A percentile compares a stretch with the other conserved stretches of the same genome.
Conservation (phyloP, 129 eudicot genomes). For the Flaveria bidentis region DNA sequence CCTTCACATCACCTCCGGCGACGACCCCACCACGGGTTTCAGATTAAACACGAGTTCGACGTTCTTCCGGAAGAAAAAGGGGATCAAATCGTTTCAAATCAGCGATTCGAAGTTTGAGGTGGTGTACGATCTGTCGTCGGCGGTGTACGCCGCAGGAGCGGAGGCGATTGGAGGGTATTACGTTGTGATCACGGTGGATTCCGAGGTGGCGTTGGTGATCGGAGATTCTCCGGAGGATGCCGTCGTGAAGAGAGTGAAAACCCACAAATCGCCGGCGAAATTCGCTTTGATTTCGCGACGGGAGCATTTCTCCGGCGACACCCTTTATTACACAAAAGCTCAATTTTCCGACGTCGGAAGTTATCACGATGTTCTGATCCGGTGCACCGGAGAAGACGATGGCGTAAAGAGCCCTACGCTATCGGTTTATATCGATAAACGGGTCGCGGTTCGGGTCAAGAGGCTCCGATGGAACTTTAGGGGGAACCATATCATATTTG, state of each 20-base stretch:
- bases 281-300: constrained; percentile 53
- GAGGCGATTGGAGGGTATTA: constrained; percentile 79
- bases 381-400: constrained; percentile 62
- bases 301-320: constrained; percentile 75
- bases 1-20: constrained; percentile 61
- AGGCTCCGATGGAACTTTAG: constrained; percentile 92
- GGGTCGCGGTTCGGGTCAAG: constrained; percentile 70
- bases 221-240: constrained; percentile 71
- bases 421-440: constrained; percentile 74
- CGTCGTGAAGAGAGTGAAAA: constrained; percentile 42
- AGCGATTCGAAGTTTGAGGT: constrained; percentile 49
- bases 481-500: constrained; percentile 84
- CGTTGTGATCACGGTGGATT: constrained; percentile 51
- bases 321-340: constrained; percentile 66
- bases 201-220: constrained; percentile 58
- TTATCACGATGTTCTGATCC: constrained; percentile 68
- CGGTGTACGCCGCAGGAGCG: constrained; percentile 63
- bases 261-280: constrained; percentile 34
- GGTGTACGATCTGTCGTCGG: constrained; percentile 72
- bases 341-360: constrained; percentile 64
- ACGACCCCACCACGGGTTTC: constrained; percentile 50
- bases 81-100: constrained; percentile 55
- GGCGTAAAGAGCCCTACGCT: constrained; percentile 63
- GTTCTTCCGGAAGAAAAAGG: constrained; percentile 70
- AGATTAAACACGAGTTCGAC: constrained; percentile 70